Base-by-base conservation (phyloP, 768 basidiomycete genomes). In the Cystobasidium ongulense region DNA sequence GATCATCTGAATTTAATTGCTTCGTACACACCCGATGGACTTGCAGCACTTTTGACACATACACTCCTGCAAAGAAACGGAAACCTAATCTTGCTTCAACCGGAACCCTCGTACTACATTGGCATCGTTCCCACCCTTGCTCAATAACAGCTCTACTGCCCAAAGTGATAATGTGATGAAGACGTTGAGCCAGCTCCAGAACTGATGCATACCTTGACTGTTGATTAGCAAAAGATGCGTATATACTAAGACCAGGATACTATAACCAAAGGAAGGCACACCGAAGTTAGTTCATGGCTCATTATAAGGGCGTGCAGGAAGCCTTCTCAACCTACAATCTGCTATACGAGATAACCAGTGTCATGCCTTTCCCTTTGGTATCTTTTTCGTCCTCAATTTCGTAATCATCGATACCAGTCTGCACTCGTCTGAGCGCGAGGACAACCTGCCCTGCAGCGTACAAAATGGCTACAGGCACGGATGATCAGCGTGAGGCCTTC, bases 361-460 rank as follows among this genome's bases (percentile, higher is more conserved):
- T 76, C 78, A 78, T 77, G 23, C 35, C 78, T 46, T 21, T 13
- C 21, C 13, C 38, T 35, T 29, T 53, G 72, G 73, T 13, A 29
- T 76, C 78, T 63, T 78, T 76, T 10, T 77, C 78, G 41, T 62
- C 63, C 66, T 76, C 50, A 36, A 38, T 36, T 21, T 38, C 46
- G 1, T 35, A 63, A 31, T 77, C 77, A 18, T 73, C 63, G 75
- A 77, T 77, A n/a, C 76, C 76, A 33, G 76, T 75, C 43, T 74
- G 75, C 7, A 62, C 59, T 10, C 75, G 43, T 72, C 78, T 77
- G n/a, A 78, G 46, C 0, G 76, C 76, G 15, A 78, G 62, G 10
- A 79, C 68, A 59, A 78, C 74, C n/a, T 76, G 66, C 21, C 78
- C 76, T 0, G 79, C 79, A 38, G 75, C 76, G 70, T 77, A 79